phyloP scores from a whole-genome alignment of 306 rosid genomes.

The Vigna reflexopilosa region DNA sequence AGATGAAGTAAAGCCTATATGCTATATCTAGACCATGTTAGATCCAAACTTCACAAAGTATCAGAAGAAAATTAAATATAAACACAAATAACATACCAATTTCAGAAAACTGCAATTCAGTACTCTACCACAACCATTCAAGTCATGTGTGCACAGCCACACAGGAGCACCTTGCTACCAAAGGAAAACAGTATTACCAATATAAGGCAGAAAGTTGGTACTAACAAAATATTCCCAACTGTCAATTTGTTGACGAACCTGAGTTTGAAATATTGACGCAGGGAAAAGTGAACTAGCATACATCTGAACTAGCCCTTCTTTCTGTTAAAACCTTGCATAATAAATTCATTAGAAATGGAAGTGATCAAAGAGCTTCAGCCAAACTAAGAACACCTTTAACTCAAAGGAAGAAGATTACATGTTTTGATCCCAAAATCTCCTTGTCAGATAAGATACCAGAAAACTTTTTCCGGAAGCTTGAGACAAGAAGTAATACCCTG shows the following conservation, averaged over 20 bases:
- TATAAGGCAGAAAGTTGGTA: conserved; percentile 34
- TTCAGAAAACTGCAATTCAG: conserved; percentile 56
- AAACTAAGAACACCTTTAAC: conserved; percentile 39
- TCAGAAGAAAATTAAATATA: conserved; percentile 28
- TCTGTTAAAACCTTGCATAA: conserved; percentile 72
- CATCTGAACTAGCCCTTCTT: conserved; percentile 80
- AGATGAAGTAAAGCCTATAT: conserved; percentile 21
- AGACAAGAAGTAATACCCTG: conserved; percentile 83
- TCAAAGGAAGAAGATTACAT: conserved; percentile 61
- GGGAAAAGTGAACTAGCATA: conserved; percentile 68
- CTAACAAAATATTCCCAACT: conserved; percentile 5
- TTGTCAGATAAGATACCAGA: conserved; percentile 70
- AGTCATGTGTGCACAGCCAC: conserved; percentile 68
- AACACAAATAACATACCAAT: conserved; percentile 57
- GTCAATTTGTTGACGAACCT: conserved; percentile 53
- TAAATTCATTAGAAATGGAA: conserved; percentile 41
- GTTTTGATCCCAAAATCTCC: conserved; percentile 83
- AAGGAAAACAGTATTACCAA: conserved; percentile 42
- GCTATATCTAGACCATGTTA: conserved; percentile 17
- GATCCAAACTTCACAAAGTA: conserved; percentile 22
- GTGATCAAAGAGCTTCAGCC: conserved; percentile 33
- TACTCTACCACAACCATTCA: conserved; percentile 61
- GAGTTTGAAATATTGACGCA: conserved; percentile 53
- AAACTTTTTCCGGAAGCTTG: conserved; percentile 79
- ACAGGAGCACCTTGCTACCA: conserved; percentile 72